Evolutionary conservation across 2,329 filamentous ascomycete genomes (phyloP), one percentile per base, ranked within the genome.

Genomic region (Lasiodiplodia citricola): DNA sequence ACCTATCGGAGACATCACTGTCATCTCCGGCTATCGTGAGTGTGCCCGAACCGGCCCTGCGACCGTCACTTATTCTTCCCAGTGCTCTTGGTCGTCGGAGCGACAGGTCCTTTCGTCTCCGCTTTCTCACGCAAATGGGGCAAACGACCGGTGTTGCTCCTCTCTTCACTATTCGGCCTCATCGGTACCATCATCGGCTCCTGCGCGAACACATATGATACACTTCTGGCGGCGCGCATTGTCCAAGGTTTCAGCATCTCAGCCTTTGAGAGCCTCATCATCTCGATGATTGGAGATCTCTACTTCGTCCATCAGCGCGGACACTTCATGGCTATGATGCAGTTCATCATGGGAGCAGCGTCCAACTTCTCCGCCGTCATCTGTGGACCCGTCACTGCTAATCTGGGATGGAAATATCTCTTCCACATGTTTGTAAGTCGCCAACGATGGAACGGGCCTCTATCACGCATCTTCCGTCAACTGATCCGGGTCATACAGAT

Each of bases 281-380:
- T 62, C 57, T 62, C 57, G 67, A 83, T 85, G 75, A 79, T 85
- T 8, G 80, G 80, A 16, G 83, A 85, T 70, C 63, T 86, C 47
- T 85, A 82, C 73, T 85, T 85, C 68, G 78, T 85, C 3, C 83
- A 85, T 62, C 76, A 86, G 68, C 78, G 81, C 23, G 84, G 81
- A 0, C 74, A 77, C 2, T 83, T 83, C 80, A 87, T 86, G 69
- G 77, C 75, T 0, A 77, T 84, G 13, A 87, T 83, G 51, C 54
- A 75, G 69, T 63, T 63, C 44, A 75, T 83, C 67, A 81, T 77
- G 69, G 31, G 35, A 68, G 8, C n/a, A 66, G 8, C 70, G 70
- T 11, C 70, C 67, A n/a, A 54, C n/a, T 47, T 66, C 63, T 54
- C 50, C 6, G 50, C 50, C 13, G 21, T 66, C 38, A 56, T 66